Evolutionary conservation across 495 filamentous ascomycete species (phyloP), one percentile per base, ranked within the genome.

Genomic region (Elaphomyces granulatus): DNA sequence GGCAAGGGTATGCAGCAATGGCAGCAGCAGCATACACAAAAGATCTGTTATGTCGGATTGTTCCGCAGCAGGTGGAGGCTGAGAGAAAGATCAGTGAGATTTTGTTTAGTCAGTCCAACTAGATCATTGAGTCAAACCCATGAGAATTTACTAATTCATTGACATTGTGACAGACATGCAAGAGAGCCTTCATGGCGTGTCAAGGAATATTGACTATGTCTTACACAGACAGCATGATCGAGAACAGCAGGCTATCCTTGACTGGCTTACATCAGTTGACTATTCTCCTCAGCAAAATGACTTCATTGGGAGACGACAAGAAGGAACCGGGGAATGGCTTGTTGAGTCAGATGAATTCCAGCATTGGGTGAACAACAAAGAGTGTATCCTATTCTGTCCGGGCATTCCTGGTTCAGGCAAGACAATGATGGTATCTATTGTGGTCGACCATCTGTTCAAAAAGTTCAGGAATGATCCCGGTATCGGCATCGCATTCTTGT

Each of bases 331-430:
- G 0, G 32, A 49, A 38, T 72, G 63, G 66, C 43, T 72, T 14
- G 44, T 69, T 2, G 37, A 62, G 9, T 55, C 49, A 3, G 9
- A 18, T 0, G 42, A 54, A 16, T 71, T 58, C 40, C 33, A 42
- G 18, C 28, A 15, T 7, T 68, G 64, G 64, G 9, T 58, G 3
- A 15, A 41, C n/a, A 38, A 9, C 0, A n/a, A 34, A 23, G 42
- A 46, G 0, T 37, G 53, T 33, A 64, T 53, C 1, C 41, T 67
- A 3, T 63, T 56, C 21, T 68, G 58, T 42, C 48, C 44, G 12
- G 60, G 59, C 1, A 63, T 63, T 20, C 55, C 61, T 8, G 63
- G 60, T 0, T 60, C 59, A 8, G 63, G 61, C 7, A 67, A 67
- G 33, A 63, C 63, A 0, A 54, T 64, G 0, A 52, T 67, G 9